Evolutionary conservation across 2,329 filamentous ascomycete species (phyloP).

Genomic region (Sordariomycetes sp.): DNA sequence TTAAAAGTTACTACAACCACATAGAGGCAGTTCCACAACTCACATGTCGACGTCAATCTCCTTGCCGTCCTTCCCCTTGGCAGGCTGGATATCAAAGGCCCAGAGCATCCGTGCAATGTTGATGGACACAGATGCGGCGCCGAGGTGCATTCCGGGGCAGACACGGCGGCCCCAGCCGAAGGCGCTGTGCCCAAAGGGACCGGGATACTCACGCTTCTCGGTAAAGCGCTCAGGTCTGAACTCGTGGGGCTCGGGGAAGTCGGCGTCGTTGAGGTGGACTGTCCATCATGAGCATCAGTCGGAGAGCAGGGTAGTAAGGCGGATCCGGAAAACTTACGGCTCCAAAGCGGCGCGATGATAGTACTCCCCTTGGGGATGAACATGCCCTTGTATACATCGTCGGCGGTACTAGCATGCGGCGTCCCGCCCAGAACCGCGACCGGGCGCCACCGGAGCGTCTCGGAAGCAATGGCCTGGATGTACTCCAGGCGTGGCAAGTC

Average conservation of each 20-base stretch:
- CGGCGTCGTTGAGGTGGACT: slow-evolving; percentile 26
- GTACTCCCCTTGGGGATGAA: slow-evolving; percentile 28
- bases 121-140: slow-evolving; percentile 31
- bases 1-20: not conserved
- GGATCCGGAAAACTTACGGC: slow-evolving; percentile 17
- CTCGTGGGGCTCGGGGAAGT: slow-evolving; percentile 24
- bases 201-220: slow-evolving; percentile 19
- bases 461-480: slow-evolving; percentile 20
- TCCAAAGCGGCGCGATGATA: slow-evolving; percentile 26
- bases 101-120: slow-evolving; percentile 35
- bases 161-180: slow-evolving; percentile 27
- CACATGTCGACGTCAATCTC: slow-evolving; percentile 24
- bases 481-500: slow-evolving; percentile 20
- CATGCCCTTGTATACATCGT: slow-evolving; percentile 25
- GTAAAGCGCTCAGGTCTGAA: slow-evolving; percentile 23
- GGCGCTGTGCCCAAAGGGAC: slow-evolving; percentile 20
- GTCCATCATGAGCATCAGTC: not conserved
- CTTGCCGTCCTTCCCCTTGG: slow-evolving; percentile 13
- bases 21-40: slow-evolving; percentile 6
- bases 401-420: slow-evolving; percentile 29
- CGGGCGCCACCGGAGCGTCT: slow-evolving; percentile 26
- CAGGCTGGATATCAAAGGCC: slow-evolving; percentile 30
- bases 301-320: not conserved
- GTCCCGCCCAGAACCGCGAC: slow-evolving; percentile 27
- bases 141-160: slow-evolving; percentile 33